Conservation (phyloP, 2,329 filamentous ascomycete species). For the Paecilomyces dactylethromorphus region DNA sequence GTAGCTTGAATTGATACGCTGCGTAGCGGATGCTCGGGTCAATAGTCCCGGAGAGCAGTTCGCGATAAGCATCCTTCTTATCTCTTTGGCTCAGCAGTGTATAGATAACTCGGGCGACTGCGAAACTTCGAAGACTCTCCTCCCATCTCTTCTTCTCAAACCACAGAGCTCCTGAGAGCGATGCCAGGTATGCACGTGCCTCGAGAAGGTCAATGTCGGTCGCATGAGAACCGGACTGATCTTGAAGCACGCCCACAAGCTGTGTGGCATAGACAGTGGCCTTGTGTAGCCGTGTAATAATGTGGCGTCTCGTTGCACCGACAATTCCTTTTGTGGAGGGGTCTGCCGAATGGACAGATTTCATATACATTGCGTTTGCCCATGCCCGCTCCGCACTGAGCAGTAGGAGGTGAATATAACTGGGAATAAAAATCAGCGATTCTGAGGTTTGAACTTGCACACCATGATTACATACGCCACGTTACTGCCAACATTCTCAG, state of each 20-base stretch:
- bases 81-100: slow-evolving; percentile 58
- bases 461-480: slow-evolving; percentile 57
- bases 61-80: slow-evolving; percentile 74
- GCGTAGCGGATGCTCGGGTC: slow-evolving; percentile 93
- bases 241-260: slow-evolving; percentile 60
- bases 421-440: slow-evolving; percentile 29
- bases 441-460: background rate
- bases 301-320: slow-evolving; percentile 75
- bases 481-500: slow-evolving; percentile 67
- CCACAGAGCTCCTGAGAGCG: slow-evolving; percentile 67
- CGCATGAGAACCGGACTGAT: slow-evolving; percentile 58
- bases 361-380: slow-evolving; percentile 95
- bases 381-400: slow-evolving; percentile 85
- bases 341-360: slow-evolving; percentile 71
- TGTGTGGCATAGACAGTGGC: slow-evolving; percentile 63
- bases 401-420: slow-evolving; percentile 71
- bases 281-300: slow-evolving; percentile 80
- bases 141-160: slow-evolving; percentile 91
- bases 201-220: slow-evolving; percentile 69
- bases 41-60: slow-evolving; percentile 75
- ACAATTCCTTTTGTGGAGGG: slow-evolving; percentile 65
- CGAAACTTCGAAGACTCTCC: slow-evolving; percentile 66
- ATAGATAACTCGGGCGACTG: slow-evolving; percentile 76
- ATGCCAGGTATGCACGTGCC: slow-evolving; percentile 73
- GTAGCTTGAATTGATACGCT: slow-evolving; percentile 83